Conservation (phyloP, 306 rosid genomes). For the Heteromeles arbutifolia region DNA sequence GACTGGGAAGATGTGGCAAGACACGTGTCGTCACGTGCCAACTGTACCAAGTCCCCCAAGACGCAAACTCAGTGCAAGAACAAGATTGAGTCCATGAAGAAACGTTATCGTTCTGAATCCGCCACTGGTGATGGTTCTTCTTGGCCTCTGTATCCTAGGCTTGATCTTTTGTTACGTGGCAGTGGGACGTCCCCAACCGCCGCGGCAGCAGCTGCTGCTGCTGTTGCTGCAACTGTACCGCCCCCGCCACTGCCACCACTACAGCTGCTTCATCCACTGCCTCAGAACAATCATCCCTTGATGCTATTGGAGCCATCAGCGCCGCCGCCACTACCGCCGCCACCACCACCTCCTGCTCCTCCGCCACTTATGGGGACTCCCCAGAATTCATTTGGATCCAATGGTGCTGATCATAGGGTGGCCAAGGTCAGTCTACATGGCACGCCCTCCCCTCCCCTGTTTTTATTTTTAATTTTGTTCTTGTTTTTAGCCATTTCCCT, state of each 20-base stretch:
- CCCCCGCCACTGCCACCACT: neutral
- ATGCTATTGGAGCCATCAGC: conserved; percentile 45
- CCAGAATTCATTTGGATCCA: conserved; percentile 76
- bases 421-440: conserved; percentile 47
- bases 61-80: conserved; percentile 98
- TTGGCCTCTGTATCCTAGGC: conserved; percentile 82
- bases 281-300: conserved; percentile 28
- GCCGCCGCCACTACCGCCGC: conserved; percentile 8
- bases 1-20: conserved; percentile 94
- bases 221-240: neutral
- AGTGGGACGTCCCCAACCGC: conserved; percentile 32
- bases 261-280: neutral
- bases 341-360: conserved; percentile 16
- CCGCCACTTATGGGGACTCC: conserved; percentile 22
- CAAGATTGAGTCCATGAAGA: conserved; percentile 98
- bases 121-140: conserved; percentile 60
- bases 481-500: neutral
- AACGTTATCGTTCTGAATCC: conserved; percentile 73
- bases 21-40: conserved; percentile 60
- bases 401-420: conserved; percentile 52
- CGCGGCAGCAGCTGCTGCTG: neutral
- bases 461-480: neutral
- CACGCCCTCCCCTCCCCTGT: neutral
- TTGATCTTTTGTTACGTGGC: conserved; percentile 72
- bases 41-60: conserved; percentile 54